phyloP scores from a whole-genome alignment of 2,329 filamentous ascomycete species.

The Fusarium sp. region DNA sequence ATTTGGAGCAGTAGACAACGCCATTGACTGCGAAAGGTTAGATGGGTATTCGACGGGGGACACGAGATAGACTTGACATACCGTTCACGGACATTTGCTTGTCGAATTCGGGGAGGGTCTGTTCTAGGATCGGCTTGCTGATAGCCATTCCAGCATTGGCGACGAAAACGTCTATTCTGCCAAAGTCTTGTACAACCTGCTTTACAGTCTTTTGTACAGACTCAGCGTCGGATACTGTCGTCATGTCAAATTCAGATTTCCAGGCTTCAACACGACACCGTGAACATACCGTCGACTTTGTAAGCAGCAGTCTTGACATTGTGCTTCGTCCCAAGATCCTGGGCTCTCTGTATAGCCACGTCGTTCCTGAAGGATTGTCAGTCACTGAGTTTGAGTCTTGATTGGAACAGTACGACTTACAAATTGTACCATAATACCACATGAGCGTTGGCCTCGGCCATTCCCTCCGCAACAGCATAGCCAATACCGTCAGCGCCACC shows the following conservation, averaged over 20 bases:
- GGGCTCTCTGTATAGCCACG: not conserved
- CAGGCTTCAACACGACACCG: too few species aligned
- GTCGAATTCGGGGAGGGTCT: constrained; percentile 59
- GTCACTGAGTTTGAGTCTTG: not conserved
- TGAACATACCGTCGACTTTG: not conserved
- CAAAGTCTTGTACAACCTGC: not conserved
- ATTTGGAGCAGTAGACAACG: constrained; percentile 54
- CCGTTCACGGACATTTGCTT: constrained; percentile 61
- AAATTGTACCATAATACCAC: constrained; percentile 47
- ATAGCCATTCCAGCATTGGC: constrained; percentile 42
- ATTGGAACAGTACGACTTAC: not conserved
- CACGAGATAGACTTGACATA: not conserved
- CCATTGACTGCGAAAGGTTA: constrained; percentile 49
- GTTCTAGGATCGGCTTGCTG: constrained; percentile 64
- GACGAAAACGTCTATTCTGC: not conserved
- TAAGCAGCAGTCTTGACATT: not conserved
- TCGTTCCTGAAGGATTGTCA: not conserved
- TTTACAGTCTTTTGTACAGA: not conserved
- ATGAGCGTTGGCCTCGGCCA: constrained; percentile 55
- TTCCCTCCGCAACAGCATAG: constrained; percentile 53
- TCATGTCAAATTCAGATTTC: not conserved
- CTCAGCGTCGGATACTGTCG: not conserved
- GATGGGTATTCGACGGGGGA: accelerated
- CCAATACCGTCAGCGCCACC: constrained; percentile 58
- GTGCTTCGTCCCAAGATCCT: not conserved